Evolutionary conservation across 768 basidiomycete species (phyloP).

Genomic region (Phlebiopsis flavidoalba): DNA sequence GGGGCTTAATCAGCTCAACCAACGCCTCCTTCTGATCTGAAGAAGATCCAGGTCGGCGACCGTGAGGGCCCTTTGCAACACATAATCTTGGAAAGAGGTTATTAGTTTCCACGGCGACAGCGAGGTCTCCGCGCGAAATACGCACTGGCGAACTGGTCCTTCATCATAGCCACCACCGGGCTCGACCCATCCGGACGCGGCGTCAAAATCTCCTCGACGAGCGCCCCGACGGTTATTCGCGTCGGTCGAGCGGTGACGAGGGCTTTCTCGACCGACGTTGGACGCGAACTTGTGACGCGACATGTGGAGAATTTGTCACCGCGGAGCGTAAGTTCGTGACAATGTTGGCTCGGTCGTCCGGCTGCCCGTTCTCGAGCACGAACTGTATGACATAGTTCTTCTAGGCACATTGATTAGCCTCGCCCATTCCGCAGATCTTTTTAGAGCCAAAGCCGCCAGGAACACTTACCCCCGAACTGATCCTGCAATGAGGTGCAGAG

Average conservation of each 20-base stretch:
- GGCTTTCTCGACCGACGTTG: slow-evolving; percentile 93
- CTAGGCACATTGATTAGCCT: slow-evolving; percentile 31
- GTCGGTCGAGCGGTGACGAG: slow-evolving; percentile 60
- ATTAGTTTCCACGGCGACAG: not conserved
- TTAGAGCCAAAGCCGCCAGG: not conserved
- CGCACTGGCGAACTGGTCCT: slow-evolving; percentile 87
- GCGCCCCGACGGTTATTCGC: slow-evolving; percentile 42
- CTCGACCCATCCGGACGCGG: slow-evolving; percentile 60
- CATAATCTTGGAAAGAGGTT: slow-evolving; percentile 56
- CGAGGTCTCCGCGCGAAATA: slow-evolving; percentile 13
- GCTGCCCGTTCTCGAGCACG: slow-evolving; percentile 75
- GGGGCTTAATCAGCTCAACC: slow-evolving; percentile 56
- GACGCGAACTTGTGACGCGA: slow-evolving; percentile 91
- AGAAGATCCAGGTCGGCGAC: slow-evolving; percentile 67
- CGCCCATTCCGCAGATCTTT: too few species aligned
- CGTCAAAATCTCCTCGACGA: slow-evolving; percentile 81
- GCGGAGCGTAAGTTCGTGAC: slow-evolving; percentile 61
- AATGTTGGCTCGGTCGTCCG: slow-evolving; percentile 62
- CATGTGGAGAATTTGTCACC: slow-evolving; percentile 77
- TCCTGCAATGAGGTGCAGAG: slow-evolving; percentile 78
- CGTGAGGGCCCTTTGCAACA: slow-evolving; percentile 72
- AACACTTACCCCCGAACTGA: slow-evolving; percentile 75
- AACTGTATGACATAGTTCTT: slow-evolving; percentile 98
- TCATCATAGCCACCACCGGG: slow-evolving; percentile 68
- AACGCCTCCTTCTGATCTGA: slow-evolving; percentile 67